These are phyloP conservation scores for Aspergillus sclerotioniger DNA, from an alignment of 495 filamentous ascomycete genomes.

Conservation along the genomic window DNA sequence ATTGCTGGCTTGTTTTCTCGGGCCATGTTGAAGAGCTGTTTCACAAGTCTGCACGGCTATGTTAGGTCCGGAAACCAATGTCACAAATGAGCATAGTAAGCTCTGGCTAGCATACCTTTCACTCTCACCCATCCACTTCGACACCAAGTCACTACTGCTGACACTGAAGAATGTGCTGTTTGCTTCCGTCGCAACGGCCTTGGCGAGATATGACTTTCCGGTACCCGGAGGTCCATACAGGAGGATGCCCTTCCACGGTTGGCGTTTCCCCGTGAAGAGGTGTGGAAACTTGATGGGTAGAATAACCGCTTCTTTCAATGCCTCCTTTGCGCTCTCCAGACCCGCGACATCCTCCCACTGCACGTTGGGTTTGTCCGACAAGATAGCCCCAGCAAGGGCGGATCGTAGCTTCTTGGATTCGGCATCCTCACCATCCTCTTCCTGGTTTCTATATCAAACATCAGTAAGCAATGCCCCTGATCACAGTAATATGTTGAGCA, in stretches of 20 bases:
- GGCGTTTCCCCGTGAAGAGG: constrained; percentile 91
- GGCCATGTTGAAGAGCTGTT: constrained; percentile 96
- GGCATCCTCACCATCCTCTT: constrained; percentile 72
- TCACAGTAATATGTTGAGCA: neutral
- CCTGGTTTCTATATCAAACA: constrained; percentile 44
- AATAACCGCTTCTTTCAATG: constrained; percentile 95
- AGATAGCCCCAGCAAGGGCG: constrained; percentile 85
- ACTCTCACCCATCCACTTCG: constrained; percentile 99
- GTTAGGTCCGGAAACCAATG: constrained; percentile 2
- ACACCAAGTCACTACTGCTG: constrained; percentile 92
- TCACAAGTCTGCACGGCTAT: constrained; percentile 69
- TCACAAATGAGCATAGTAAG: constrained; percentile 7
- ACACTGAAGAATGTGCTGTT: constrained; percentile 99
- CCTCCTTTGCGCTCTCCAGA: constrained; percentile 91
- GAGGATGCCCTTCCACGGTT: constrained; percentile 97
- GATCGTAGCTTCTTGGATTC: constrained; percentile 92
- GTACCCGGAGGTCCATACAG: constrained; percentile 96
- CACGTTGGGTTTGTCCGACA: constrained; percentile 92
- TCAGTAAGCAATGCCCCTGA: neutral
- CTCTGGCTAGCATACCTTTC: constrained; percentile 67
- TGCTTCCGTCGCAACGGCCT: constrained; percentile 96
- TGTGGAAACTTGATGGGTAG: constrained; percentile 98
- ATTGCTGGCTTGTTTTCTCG: constrained; percentile 97
- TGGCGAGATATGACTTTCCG: constrained; percentile 94
- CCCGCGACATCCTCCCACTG: constrained; percentile 99